Conservation (phyloP, 2,329 filamentous ascomycete genomes). For the Aureobasidium vineae region DNA sequence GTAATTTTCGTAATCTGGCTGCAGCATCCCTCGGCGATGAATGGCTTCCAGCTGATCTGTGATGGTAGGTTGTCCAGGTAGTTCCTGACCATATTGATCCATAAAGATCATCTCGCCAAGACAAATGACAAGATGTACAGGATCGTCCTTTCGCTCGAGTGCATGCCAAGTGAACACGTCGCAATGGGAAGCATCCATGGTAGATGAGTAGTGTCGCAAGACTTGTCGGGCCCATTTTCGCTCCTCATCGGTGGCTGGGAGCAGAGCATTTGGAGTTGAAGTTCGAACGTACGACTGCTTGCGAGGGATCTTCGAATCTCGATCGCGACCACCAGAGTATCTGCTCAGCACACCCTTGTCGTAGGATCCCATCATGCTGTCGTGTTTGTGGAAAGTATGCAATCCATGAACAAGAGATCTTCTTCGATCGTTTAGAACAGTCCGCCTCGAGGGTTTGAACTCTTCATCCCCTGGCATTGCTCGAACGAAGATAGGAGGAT, state of each 20-base stretch:
- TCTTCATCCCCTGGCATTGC: constrained; percentile 22
- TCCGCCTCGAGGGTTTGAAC: constrained; percentile 9
- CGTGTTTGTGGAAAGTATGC: constrained; percentile 16
- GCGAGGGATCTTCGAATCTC: constrained; percentile 18
- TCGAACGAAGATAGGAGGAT: background rate
- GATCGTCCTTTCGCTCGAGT: constrained; percentile 14
- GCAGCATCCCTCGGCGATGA: background rate
- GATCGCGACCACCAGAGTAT: constrained; percentile 17
- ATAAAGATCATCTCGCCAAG: constrained; percentile 22
- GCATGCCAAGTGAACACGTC: constrained; percentile 23
- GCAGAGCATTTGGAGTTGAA: constrained; percentile 15
- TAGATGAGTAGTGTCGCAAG: background rate
- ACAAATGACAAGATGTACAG: constrained; percentile 21
- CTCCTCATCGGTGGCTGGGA: constrained; percentile 2
- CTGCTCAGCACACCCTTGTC: constrained; percentile 12
- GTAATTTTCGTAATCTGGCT: constrained; percentile 13
- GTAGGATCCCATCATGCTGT: background rate
- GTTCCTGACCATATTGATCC: constrained; percentile 15
- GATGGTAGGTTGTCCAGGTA: background rate
- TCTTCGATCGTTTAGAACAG: constrained; percentile 13
- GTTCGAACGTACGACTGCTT: constrained; percentile 19
- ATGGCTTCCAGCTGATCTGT: constrained; percentile 4
- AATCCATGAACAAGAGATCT: constrained; percentile 19
- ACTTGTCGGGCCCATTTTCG: constrained; percentile 16
- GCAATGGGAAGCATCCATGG: constrained; percentile 13